Evolutionary conservation across 306 rosid species (phyloP), one percentile per base, ranked within the genome.

Genomic region (Trifolium pratense): DNA sequence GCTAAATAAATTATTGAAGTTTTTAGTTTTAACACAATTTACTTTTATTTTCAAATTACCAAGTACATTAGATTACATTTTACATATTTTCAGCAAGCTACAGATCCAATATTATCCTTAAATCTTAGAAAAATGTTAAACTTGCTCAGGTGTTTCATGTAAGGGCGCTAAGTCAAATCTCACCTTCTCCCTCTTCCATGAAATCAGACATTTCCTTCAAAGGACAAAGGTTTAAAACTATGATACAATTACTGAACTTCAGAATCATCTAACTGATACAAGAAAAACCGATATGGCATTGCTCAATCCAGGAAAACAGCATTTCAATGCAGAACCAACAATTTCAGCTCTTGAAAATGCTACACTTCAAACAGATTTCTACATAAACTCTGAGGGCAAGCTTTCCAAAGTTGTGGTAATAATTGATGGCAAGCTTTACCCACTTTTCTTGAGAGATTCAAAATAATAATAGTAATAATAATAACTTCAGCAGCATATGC

Each of bases 41-140:
- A 48, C 42, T 78, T 62, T 49, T 71, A 52, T 68, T 12, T 67
- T 51, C 78, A 71, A 66, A 40, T 66, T 66, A 62, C 83, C 85
- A 75, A 46, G 52, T 37, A 73, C 16, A 8, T 42, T 46, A 57
- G 39, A 14, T 26, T 15, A 37, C 45, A 2, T 34, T 74, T 32
- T 34, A 75, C 76, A 76, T 49, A 56, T 21, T 71, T 48, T 49
- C 11, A 25, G 68, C 80, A 68, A 21, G 57, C 40, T 46, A 64
- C 39, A 34, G 16, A 34, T 63, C 48, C 31, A 53, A 15, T 18
- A 57, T 63, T 32, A 79, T 52, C 11, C 9, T 55, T 43, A 74
- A 45, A 61, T 9, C 25, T 52, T 45, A 43, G n/a, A 73, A 68
- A 55, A 18, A 29, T 13, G 37, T 31, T 16, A 68, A 15, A 29